Evolutionary conservation across 2,329 filamentous ascomycete genomes (phyloP), one percentile per base, ranked within the genome.

Genomic region (Diaporthe eres): DNA sequence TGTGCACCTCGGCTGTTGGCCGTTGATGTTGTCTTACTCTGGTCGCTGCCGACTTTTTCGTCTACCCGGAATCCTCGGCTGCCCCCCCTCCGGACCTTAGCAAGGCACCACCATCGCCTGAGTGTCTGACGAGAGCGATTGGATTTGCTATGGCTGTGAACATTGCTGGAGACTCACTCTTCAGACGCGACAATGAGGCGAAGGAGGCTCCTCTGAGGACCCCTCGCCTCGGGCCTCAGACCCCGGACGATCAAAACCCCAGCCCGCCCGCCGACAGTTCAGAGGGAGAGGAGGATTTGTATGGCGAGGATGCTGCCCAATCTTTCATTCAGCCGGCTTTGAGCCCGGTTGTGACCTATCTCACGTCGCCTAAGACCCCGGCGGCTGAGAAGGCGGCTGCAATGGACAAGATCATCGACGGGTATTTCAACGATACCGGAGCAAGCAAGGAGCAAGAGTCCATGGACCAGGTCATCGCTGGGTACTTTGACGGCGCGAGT

Each of bases 311-410:
- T 79, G 89, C 89, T 78, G 90, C 88, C 6, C 89, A 91, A 78
- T 90, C 90, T 10, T 86, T 92, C 61, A 86, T 93, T 68, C 90
- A 91, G 80, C 89, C 90, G 3, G 86, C 90, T 34, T 87, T 93
- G 77, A 92, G 90, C 80, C 86, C 86, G 9, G 85, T 85, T 31
- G 91, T 90, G 12, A 90, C 89, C 6, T 88, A 90, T 63, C 83
- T 92, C 53, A 89, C 89, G 17, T 88, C 89, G 4, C 84, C 87
- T 7, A 87, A 84, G 73, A 92, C 90, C 0, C 88, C 90, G 8
- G 90, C 89, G 5, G 85, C 87, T 39, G 91, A 92, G 80, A 92
- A 90, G 82, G 88, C 86, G 22, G 88, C 88, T 9, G 90, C 88
- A 0, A 85, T 92, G 85, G 87, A 89, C 39, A 83, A 84, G 71